Percentiles rank a stretch among this genome's conserved stretches.
phyloP scores from a whole-genome alignment of 2,329 filamentous ascomycete species.

The Ascochyta rabiei region DNA sequence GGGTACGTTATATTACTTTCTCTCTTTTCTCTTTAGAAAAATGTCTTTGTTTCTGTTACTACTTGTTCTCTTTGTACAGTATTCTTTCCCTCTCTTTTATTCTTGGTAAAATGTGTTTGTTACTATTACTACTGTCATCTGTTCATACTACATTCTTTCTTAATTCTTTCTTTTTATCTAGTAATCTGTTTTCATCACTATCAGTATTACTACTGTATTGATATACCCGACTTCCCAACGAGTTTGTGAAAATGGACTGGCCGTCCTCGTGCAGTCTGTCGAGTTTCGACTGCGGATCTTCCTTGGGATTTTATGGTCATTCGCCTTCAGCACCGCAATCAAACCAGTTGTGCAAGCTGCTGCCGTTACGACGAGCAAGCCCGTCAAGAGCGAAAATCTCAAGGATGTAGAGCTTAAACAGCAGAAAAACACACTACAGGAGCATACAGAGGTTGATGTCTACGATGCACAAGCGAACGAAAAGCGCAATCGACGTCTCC shows the following conservation, averaged over 20 bases:
- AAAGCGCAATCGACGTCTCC: conserved; percentile 34
- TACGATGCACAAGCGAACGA: conserved; percentile 4
- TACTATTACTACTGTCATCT: too few species aligned
- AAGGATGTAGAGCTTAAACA: conserved; percentile 1
- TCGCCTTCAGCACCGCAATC: too few species aligned
- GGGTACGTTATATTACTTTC: too few species aligned
- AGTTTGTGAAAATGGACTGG: not conserved
- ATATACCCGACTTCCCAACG: not conserved
- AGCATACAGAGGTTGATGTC: conserved; percentile 2
- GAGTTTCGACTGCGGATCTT: not conserved
- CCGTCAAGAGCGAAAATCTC: not conserved
- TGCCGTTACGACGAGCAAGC: not conserved
- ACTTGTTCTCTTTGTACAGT: too few species aligned
- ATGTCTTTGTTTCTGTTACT: too few species aligned
- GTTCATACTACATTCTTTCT: too few species aligned
- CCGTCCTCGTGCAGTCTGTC: not conserved
- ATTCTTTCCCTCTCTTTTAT: too few species aligned
- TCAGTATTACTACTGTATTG: too few species aligned
- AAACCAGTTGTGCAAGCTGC: not conserved
- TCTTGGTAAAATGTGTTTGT: too few species aligned
- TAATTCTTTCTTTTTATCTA: too few species aligned
- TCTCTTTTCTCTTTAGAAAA: too few species aligned
- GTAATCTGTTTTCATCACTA: too few species aligned
- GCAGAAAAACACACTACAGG: not conserved
- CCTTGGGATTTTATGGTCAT: not conserved